Base-by-base conservation (phyloP, 2,329 filamentous ascomycete genomes). In the Fusarium sp. region DNA sequence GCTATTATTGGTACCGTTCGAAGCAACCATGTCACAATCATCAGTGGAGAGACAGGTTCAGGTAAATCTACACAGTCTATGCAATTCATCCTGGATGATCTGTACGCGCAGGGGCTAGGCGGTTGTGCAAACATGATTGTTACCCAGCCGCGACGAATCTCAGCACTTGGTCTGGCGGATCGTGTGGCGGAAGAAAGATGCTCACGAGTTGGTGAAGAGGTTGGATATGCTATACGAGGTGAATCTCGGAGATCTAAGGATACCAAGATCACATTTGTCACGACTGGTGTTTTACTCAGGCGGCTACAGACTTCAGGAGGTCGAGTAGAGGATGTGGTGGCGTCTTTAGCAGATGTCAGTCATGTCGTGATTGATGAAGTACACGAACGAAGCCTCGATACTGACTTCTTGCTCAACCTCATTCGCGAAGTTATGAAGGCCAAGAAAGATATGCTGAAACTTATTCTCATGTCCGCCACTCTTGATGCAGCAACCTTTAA, bases 391-490 rank as follows among this genome's bases (percentile, higher is more conserved):
- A 98, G 94, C 74, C 92, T 98, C 73, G 98, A 99, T 75, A 99
- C 96, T 0, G 96, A 99, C 77, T 96, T 99, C 46, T 81, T 99
- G 88, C 88, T 98, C n/a, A 97, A 94, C 41, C 85, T 99, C 49
- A 82, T 99, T 33, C 88, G 93, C 55, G 76, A 89, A 93, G 74
- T 94, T 97, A 45, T 92, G 97, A 51, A 93, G 92, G 97, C 52
- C 18, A 93, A 71, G 81, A 97, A 58, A 87, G 96, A 64, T 87
- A 90, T 57, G 88, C 79, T 99, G 50, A 99, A 98, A 79, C 85
- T 99, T 11, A 88, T 99, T 63, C 97, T 99, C 80, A 99, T 99
- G 96, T 98, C 95, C 58, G 96, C 96, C 40, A 99, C 96, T 5
- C 84, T 99, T 36, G 87, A 94, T 63, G 92, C 97, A 35, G 92